Base-by-base conservation (phyloP, 2,329 filamentous ascomycete species). In the Aulographum hederae region DNA sequence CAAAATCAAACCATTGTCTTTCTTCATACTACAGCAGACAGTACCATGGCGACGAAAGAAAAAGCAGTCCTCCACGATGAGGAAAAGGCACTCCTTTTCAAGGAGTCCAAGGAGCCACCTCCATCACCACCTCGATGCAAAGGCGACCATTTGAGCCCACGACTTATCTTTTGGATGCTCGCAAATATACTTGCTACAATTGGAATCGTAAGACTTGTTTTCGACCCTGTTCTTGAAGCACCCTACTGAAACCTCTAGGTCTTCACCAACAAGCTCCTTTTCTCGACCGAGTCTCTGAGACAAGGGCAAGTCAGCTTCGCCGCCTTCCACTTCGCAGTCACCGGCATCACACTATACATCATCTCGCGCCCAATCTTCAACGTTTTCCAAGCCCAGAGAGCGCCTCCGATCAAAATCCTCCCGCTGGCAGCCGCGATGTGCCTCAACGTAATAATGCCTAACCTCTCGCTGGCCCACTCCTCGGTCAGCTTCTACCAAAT, bases 401-500 rank as follows among this genome's bases (percentile, higher is more conserved):
- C 66, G 25, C 52, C 63, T 19, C 51, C 73, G 30, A 53, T 56
- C 35, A 61, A 68, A 21, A 66, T 78, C 34, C 53, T 76, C 13
- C 74, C 73, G 3, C 57, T 78, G n/a, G 68, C 70, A 3, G 44
- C 73, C 18, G 65, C 70, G 43, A 78, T 79, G 73, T 64, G 68
- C 32, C 57, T 73, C 36, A 78, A 78, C 48, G 71, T 78, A 45
- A 70, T 78, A 38, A 57, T 78, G 6, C 72, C 71, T 6, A 78
- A 78, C 43, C 53, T 77, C 5, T 76, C 70, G 2, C 57, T 79
- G 27, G 72, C 73, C 18, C 75, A 69, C 47, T 77, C 72, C 15
- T 67, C 66, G 31, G 67, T 78, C 26, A 73, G 71, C 26, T 78
- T 78, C 47, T 78, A 78, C 49, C 73, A 79, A 48, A 65, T 78